Evolutionary conservation across 139 green algal species (phyloP).

Genomic region (Pseudopediastrum boryanum): DNA sequence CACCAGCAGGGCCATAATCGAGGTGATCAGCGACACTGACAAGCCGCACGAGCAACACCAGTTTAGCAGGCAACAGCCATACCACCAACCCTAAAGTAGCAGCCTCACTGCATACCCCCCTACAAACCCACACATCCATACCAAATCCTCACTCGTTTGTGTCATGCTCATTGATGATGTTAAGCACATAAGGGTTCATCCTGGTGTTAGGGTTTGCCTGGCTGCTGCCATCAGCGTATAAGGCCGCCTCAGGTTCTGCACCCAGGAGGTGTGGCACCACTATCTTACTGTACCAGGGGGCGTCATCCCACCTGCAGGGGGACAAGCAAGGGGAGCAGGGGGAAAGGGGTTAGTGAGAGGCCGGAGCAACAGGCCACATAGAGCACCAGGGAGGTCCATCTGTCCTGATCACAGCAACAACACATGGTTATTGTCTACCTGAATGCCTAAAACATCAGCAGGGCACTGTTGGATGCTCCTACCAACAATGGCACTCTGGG

Average conservation of each 20-base stretch:
- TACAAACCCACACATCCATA: too few species aligned
- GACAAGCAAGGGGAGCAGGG: background rate
- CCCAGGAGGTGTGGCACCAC: constrained; percentile 1
- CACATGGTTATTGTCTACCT: background rate
- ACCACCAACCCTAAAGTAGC: background rate
- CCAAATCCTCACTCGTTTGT: constrained; percentile 10
- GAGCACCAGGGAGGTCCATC: background rate
- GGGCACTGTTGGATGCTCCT: background rate
- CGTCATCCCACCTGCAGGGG: background rate
- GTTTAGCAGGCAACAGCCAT: background rate
- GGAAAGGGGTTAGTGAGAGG: background rate
- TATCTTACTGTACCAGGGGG: constrained; percentile 19
- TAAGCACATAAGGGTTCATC: background rate
- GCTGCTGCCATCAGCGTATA: constrained; percentile 28
- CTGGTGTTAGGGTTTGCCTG: background rate
- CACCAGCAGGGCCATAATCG: background rate
- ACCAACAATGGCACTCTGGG: too few species aligned
- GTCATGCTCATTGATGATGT: constrained; percentile 20
- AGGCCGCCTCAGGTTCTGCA: constrained; percentile 3
- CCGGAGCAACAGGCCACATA: background rate
- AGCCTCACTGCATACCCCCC: background rate
- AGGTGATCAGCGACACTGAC: background rate
- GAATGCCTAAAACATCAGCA: background rate
- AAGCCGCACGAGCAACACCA: background rate
- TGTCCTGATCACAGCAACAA: too few species aligned